Percentiles rank a stretch among this genome's conserved stretches.
phyloP scores from a whole-genome alignment of 768 basidiomycete species.

The Macrocybe gigantea region DNA sequence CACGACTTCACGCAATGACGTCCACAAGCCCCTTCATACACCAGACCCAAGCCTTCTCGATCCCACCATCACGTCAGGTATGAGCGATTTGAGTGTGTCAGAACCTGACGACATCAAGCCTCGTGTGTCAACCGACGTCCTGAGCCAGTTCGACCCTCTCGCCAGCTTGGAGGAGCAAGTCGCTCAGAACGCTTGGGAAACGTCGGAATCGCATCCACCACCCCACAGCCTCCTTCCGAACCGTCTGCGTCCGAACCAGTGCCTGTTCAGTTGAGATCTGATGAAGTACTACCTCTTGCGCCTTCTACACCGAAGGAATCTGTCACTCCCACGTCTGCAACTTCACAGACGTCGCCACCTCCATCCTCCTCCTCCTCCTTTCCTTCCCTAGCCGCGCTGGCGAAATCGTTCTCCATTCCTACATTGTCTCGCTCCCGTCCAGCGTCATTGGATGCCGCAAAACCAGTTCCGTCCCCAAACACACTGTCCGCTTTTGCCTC shows the following conservation, averaged over 20 bases:
- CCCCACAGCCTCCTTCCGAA: slow-evolving; percentile 31
- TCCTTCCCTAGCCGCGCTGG: slow-evolving; percentile 60
- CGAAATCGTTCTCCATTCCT: slow-evolving; percentile 57
- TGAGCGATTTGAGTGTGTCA: slow-evolving; percentile 20
- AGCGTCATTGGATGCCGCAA: slow-evolving; percentile 54
- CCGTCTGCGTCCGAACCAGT: slow-evolving; percentile 16
- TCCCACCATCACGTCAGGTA: slow-evolving; percentile 29
- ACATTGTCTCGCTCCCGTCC: slow-evolving; percentile 46
- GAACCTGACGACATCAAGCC: slow-evolving; percentile 11
- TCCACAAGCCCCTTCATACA: slow-evolving; percentile 21
- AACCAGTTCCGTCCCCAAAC: slow-evolving; percentile 49
- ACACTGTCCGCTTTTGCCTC: slow-evolving; percentile 49
- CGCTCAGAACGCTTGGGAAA: slow-evolving; percentile 62
- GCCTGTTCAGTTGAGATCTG: no score
- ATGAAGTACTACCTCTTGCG: neutral
- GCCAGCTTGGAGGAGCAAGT: slow-evolving; percentile 49
- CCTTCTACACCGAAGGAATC: slow-evolving; percentile 30
- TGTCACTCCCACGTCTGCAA: slow-evolving; percentile 19
- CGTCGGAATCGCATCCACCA: slow-evolving; percentile 57
- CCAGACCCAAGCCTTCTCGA: slow-evolving; percentile 42
- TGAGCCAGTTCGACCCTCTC: slow-evolving; percentile 68
- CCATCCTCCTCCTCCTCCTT: slow-evolving; percentile 44
- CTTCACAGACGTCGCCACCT: slow-evolving; percentile 22
- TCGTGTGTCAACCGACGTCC: slow-evolving; percentile 33
- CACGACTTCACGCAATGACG: slow-evolving; percentile 7